Conservation (phyloP, 495 filamentous ascomycete genomes). For the Aspergillus biplanus region DNA sequence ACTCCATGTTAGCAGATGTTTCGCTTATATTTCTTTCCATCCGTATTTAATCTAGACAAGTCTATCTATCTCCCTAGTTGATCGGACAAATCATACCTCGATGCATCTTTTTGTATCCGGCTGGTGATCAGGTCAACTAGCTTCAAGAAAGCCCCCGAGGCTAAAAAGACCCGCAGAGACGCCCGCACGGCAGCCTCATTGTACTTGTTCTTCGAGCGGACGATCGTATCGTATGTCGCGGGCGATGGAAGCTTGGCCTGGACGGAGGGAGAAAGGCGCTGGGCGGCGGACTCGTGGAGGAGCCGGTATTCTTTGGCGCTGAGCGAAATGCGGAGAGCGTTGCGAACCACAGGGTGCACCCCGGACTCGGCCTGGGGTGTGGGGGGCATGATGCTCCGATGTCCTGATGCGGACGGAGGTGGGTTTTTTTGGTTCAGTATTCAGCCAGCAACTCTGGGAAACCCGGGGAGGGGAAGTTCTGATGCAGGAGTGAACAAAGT, state of each 20-base stretch:
- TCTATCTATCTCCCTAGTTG: no score
- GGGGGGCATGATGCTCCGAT: slow-evolving; percentile 23
- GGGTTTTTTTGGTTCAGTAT: not conserved
- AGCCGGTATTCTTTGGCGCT: slow-evolving; percentile 83
- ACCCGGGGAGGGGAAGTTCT: slow-evolving; percentile 2
- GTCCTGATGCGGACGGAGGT: not conserved
- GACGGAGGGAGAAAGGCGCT: slow-evolving; percentile 59
- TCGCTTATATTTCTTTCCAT: not conserved
- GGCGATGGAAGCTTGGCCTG: slow-evolving; percentile 64
- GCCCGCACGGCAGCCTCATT: slow-evolving; percentile 79
- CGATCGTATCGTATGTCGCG: slow-evolving; percentile 53
- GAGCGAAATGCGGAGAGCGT: slow-evolving; percentile 80
- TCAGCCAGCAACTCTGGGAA: slow-evolving; percentile 1
- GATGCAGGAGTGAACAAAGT: no score
- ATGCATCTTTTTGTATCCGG: slow-evolving; percentile 44
- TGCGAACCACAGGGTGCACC: slow-evolving; percentile 51
- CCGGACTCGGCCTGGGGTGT: slow-evolving; percentile 21
- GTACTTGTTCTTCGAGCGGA: slow-evolving; percentile 64
- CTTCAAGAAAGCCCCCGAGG: slow-evolving; percentile 70
- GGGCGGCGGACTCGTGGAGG: slow-evolving; percentile 57
- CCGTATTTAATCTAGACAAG: not conserved
- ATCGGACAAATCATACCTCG: slow-evolving; percentile 29
- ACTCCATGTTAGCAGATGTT: not conserved
- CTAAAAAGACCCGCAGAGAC: slow-evolving; percentile 75
- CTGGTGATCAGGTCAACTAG: slow-evolving; percentile 61